Evolutionary conservation across 805 yeast genomes (phyloP).

Genomic region (Kuraishia cidri): DNA sequence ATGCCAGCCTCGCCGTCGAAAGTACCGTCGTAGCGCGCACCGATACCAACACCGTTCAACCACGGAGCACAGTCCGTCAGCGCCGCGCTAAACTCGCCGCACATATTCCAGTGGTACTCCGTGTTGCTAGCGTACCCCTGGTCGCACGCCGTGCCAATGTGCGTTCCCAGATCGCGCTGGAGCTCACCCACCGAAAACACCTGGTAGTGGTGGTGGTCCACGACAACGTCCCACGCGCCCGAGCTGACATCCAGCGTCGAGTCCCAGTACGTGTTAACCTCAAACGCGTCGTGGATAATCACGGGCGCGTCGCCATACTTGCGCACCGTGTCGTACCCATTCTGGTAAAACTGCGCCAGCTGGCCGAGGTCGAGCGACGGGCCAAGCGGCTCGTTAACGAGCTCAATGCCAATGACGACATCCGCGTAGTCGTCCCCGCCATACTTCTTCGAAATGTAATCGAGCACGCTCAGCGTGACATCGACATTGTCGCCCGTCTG

Average conservation of each 20-base stretch:
- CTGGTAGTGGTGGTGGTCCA: constrained; percentile 90
- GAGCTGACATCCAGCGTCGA: constrained; percentile 22
- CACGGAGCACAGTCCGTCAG: constrained; percentile 63
- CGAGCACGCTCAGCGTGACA: constrained; percentile 40
- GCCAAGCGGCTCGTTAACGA: constrained; percentile 67
- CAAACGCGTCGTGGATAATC: constrained; percentile 62
- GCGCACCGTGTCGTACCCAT: constrained; percentile 36
- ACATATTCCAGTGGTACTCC: constrained; percentile 39
- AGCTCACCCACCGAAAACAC: constrained; percentile 68
- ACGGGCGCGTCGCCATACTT: constrained; percentile 28
- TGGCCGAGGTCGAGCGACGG: constrained; percentile 34
- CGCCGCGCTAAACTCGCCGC: constrained; percentile 69
- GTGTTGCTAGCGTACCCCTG: constrained; percentile 32
- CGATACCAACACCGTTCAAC: constrained; percentile 62
- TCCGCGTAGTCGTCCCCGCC: constrained; percentile 38
- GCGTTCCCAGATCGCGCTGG: constrained; percentile 46
- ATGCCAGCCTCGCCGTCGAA: constrained; percentile 27
- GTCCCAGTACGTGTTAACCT: constrained; percentile 47
- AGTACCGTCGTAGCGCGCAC: constrained; percentile 53
- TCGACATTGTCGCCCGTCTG: constrained; percentile 30
- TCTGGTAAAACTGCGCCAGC: constrained; percentile 27
- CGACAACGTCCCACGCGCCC: constrained; percentile 54
- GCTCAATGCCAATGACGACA: constrained; percentile 60
- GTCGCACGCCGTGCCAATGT: constrained; percentile 42
- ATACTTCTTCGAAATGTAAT: constrained; percentile 41